Conservation (phyloP, 2,329 filamentous ascomycete species). For the Ceratocystiopsis sp. region DNA sequence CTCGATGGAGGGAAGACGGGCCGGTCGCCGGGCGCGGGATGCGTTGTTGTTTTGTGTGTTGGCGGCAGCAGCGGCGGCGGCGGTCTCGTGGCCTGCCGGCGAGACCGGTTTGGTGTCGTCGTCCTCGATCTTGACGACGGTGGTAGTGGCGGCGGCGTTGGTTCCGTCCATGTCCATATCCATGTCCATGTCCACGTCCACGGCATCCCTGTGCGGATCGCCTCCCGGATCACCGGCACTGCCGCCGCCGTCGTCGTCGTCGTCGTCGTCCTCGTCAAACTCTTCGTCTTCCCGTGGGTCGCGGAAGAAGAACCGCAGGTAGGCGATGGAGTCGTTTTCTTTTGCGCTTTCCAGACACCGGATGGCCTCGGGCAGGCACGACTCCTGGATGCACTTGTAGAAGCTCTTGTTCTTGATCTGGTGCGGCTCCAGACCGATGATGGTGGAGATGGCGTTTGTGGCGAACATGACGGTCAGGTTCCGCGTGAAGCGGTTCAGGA, state of each 20-base stretch:
- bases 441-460: conserved; percentile 56
- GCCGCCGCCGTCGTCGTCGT: conserved; percentile 24
- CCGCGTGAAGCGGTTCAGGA: conserved; percentile 72
- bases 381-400: conserved; percentile 71
- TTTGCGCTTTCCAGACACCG: conserved; percentile 72
- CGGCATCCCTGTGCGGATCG: conserved; percentile 29
- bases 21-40: conserved; percentile 7
- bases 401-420: conserved; percentile 63
- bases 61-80: background rate
- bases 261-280: conserved; percentile 17
- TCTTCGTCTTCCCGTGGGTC: conserved; percentile 49
- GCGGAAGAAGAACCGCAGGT: conserved; percentile 70
- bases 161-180: conserved; percentile 7
- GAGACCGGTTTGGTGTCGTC: conserved; percentile 1
- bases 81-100: background rate
- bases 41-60: background rate
- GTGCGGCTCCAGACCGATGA: conserved; percentile 55
- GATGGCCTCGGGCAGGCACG: conserved; percentile 59
- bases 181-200: conserved; percentile 19
- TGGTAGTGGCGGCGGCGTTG: conserved; percentile 19
- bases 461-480: conserved; percentile 77
- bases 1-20: conserved; percentile 37
- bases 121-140: conserved; percentile 12
- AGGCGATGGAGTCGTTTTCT: conserved; percentile 79
- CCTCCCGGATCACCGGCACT: conserved; percentile 8